Evolutionary conservation across 2,329 filamentous ascomycete species (phyloP), one percentile per base, ranked within the genome.

Genomic region (Penicillium palitans): DNA sequence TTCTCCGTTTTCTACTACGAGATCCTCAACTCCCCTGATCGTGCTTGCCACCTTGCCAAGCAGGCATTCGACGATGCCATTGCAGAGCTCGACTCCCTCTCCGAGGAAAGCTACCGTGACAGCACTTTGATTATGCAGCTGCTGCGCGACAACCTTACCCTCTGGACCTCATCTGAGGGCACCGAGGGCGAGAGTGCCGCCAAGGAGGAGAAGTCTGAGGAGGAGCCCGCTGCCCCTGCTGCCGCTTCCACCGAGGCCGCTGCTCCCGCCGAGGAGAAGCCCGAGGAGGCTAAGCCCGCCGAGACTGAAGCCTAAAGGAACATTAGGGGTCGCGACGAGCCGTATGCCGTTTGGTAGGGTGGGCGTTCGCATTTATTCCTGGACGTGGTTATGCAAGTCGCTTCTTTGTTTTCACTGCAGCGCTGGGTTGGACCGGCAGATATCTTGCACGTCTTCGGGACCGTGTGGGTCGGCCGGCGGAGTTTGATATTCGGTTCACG

Each of bases 1-100:
- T 97, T 98, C 87, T 97, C 93, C 66, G 93, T 97, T 74, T 97
- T 97, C 85, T 96, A 96, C 87, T 96, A 97, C 81, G 95, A 97
- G 86, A 97, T 97, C 78, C 84, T 97, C 76, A 98, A 97, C 89
- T 96, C 93, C 37, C 93, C 93, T 74, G 93, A 97, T 81, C 91
- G 90, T 76, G 93, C 93, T 75, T 98, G 93, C 87, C 93, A 98
- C 78, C 88, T 98, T 68, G 93, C 93, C 80, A 98, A 98, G 88
- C 93, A 98, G 84, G 93, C 95, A 51, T 98, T 98, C 75, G 93
- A 98, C 78, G 93, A 97, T 79, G 93, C 93, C 74, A 97, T 98
- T 78, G 93, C 93, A 74, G 93, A 98, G 87, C 91, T 98, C 71
- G 93, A 98, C 84, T 96, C 92, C 52, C 85, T 98, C 66, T 96